Conservation (phyloP, 2,329 filamentous ascomycete genomes). For the Teratosphaeria pseudoeucalypti region DNA sequence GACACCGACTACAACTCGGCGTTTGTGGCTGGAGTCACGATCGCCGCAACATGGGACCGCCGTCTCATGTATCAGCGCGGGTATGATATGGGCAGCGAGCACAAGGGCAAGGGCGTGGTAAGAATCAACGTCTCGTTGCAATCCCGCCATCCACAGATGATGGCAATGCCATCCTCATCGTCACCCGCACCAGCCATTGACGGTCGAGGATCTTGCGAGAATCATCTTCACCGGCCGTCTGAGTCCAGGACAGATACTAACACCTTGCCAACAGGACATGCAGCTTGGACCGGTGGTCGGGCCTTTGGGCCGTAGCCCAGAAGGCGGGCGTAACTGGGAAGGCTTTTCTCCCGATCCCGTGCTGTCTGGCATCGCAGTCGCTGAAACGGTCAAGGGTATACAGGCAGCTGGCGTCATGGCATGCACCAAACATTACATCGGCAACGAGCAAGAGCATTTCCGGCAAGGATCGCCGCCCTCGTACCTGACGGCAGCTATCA, state of each 20-base stretch:
- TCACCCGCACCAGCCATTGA: no score
- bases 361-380: slow-evolving; percentile 61
- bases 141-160: not conserved
- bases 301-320: slow-evolving; percentile 51
- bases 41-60: slow-evolving; percentile 75
- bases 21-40: slow-evolving; percentile 67
- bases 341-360: slow-evolving; percentile 63
- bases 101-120: slow-evolving; percentile 58
- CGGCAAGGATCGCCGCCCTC: slow-evolving; percentile 40
- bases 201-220: no score
- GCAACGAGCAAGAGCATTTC: slow-evolving; percentile 66
- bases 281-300: slow-evolving; percentile 69
- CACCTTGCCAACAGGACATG: slow-evolving; percentile 40
- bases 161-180: not conserved
- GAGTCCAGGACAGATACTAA: not conserved
- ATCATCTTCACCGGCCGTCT: no score
- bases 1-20: slow-evolving; percentile 70
- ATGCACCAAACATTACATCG: slow-evolving; percentile 67
- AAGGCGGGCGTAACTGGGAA: slow-evolving; percentile 53
- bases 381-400: slow-evolving; percentile 66
- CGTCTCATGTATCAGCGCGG: slow-evolving; percentile 59
- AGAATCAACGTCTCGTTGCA: not conserved
- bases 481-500: slow-evolving; percentile 48
- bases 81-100: slow-evolving; percentile 63
- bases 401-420: slow-evolving; percentile 75